These are phyloP conservation scores for Trichoderma virens DNA, from an alignment of 495 filamentous ascomycete genomes.

Conservation along the genomic window DNA sequence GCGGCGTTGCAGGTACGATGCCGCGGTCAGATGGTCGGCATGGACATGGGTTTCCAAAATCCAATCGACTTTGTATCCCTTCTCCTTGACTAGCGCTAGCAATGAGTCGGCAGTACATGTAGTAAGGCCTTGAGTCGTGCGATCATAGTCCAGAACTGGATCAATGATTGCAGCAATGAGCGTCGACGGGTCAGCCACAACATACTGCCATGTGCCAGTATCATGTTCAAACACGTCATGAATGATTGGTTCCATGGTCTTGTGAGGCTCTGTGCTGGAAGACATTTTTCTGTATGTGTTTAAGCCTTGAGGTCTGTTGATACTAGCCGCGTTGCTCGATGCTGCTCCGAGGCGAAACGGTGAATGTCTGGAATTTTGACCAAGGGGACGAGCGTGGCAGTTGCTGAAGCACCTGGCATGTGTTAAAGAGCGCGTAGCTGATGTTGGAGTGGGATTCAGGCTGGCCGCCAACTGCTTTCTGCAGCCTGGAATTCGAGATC, in stretches of 20 bases:
- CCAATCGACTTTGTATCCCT: conserved; percentile 38
- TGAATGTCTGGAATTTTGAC: not conserved
- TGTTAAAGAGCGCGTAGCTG: not conserved
- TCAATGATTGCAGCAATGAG: conserved; percentile 47
- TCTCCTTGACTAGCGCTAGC: conserved; percentile 29
- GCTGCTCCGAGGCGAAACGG: not conserved
- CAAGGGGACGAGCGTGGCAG: not conserved
- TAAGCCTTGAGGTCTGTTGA: not conserved
- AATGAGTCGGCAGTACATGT: conserved; percentile 43
- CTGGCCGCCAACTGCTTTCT: not conserved
- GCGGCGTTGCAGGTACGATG: conserved; percentile 43
- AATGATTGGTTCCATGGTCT: conserved; percentile 16
- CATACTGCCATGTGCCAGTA: conserved; percentile 54
- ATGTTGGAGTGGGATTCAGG: not conserved
- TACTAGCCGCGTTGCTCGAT: not conserved
- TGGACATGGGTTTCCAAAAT: conserved; percentile 57
- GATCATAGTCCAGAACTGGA: conserved; percentile 52
- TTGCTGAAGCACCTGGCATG: not conserved
- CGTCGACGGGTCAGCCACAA: conserved; percentile 47
- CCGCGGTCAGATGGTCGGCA: conserved; percentile 55
- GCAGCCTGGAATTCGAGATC: not conserved
- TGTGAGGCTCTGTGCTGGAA: not conserved
- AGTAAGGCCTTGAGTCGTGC: conserved; percentile 33
- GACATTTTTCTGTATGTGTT: not conserved
- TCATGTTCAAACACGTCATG: conserved; percentile 34